Base-by-base conservation (phyloP, 1,139 yeast genomes). In the Saccharomycopsis crataegensis region DNA sequence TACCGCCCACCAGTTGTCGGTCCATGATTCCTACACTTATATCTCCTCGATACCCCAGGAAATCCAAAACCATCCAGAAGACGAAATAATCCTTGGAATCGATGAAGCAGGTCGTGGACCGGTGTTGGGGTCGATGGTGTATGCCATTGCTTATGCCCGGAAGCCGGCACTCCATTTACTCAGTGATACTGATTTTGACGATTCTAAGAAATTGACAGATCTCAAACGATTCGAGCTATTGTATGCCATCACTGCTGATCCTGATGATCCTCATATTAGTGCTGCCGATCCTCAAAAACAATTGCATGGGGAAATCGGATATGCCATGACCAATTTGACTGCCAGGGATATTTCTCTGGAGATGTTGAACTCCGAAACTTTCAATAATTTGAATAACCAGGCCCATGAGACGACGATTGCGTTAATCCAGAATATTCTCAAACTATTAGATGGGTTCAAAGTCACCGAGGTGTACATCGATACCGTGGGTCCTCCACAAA, bases 81-180 rank as follows among this genome's bases (percentile, higher is more conserved):
- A 43, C 5, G 50, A 49, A n/a, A 46, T 62, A 2, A 79, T 89
- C 1, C 68, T 93, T 12, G 99, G 99, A 3, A 96, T 93, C 1
- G 99, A 93, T 66, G 99, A 93, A 67, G 99, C 99, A 0, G 99
- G 99, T 0, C 76, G 99, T 60, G 99, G 99, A 0, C 99, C 99
- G 0, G 97, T 94, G 0, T 65, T 93, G 52, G 95, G 99, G 0
- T 96, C 98, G 0, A 94, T 93, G 99, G 99, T 94, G 1, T 93
- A 93, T 63, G 96, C 96, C 1, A 73, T 89, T 2, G 82, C 95
- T 2, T 93, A 89, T 65, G 83, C 96, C 61, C 70, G 82, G 16
- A 74, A 75, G 50, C 65, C 70, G 1, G 88, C 80, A 63, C 66
- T 67, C 46, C 83, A 79, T 53, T 59, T 65, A 0, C 64, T 67